Conservation (phyloP, 2,329 filamentous ascomycete species). For the Sporothrix mexicana region DNA sequence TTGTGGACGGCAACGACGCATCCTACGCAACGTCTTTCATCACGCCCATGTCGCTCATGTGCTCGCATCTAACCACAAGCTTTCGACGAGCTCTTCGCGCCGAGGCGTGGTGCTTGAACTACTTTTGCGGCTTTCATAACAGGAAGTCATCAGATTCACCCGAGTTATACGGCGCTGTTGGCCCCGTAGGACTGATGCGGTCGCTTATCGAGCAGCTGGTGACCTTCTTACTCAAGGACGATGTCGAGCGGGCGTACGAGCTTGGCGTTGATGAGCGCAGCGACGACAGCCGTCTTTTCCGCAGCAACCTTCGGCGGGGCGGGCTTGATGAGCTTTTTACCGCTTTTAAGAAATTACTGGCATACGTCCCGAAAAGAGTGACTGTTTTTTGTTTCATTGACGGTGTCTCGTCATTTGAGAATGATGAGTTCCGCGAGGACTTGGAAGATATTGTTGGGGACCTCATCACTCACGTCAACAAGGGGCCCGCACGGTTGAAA, state of each 20-base stretch:
- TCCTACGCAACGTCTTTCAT: not conserved
- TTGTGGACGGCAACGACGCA: constrained; percentile 33
- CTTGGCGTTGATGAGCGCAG: not conserved
- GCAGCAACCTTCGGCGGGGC: not conserved
- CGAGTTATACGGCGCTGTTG: not conserved
- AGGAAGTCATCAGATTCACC: not conserved
- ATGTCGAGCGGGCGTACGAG: not conserved
- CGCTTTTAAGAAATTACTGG: not conserved
- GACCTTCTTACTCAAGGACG: not conserved
- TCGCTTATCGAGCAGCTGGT: constrained; percentile 40
- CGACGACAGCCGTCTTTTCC: not conserved
- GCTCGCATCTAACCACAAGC: constrained; percentile 7
- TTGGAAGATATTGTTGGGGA: not conserved
- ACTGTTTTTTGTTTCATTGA: constrained; percentile 26
- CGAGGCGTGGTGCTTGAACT: constrained; percentile 9
- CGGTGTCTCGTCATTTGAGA: constrained; percentile 23
- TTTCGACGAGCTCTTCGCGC: not conserved
- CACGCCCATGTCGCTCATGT: constrained; percentile 33
- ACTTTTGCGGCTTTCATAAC: constrained; percentile 32
- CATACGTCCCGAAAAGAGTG: not conserved
- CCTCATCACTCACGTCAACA: not conserved
- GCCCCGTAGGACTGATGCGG: constrained; percentile 31
- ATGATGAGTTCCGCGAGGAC: not conserved
- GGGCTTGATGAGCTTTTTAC: not conserved
- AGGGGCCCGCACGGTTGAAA: not conserved